A percentile compares a stretch with the other conserved stretches of the same genome.
Evolutionary conservation across 192 early-diverging fungal genomes (phyloP).

Genomic region (Coemansia nantahalensis): DNA sequence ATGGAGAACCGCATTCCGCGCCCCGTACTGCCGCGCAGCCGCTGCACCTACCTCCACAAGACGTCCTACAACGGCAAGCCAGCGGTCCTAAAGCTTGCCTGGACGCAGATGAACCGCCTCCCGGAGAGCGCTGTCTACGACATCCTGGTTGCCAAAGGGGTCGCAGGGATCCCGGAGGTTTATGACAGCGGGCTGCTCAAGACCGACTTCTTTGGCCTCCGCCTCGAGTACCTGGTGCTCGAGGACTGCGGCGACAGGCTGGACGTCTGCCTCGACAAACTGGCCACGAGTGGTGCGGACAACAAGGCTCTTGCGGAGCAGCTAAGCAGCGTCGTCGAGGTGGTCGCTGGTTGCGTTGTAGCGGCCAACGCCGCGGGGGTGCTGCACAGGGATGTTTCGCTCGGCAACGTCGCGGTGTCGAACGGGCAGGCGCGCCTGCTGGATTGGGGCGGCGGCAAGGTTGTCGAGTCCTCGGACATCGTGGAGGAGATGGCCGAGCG

Average conservation of each 20-base stretch:
- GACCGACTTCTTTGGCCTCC: conserved; percentile 4
- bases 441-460: conserved; percentile 15
- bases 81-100: conserved; percentile 6
- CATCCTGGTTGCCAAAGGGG: neutral
- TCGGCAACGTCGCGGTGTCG: too few species aligned
- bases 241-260: conserved; percentile 10
- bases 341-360: neutral
- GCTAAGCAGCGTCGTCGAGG: neutral
- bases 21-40: neutral
- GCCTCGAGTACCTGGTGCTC: conserved; percentile 6
- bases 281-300: neutral
- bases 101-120: neutral
- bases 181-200: neutral
- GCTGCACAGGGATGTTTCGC: neutral
- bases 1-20: too few species aligned
- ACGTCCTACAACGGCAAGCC: neutral
- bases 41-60: neutral
- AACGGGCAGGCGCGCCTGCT: too few species aligned
- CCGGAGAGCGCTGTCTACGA: conserved; percentile 19
- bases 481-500: neutral
- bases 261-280: neutral
- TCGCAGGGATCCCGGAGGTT: neutral
- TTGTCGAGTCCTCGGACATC: neutral
- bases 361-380: neutral
- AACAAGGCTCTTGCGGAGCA: neutral